Evolutionary conservation across 73 alveolate species (phyloP), one percentile per base, ranked within the genome.

Genomic region (Paramecium sonneborni): DNA sequence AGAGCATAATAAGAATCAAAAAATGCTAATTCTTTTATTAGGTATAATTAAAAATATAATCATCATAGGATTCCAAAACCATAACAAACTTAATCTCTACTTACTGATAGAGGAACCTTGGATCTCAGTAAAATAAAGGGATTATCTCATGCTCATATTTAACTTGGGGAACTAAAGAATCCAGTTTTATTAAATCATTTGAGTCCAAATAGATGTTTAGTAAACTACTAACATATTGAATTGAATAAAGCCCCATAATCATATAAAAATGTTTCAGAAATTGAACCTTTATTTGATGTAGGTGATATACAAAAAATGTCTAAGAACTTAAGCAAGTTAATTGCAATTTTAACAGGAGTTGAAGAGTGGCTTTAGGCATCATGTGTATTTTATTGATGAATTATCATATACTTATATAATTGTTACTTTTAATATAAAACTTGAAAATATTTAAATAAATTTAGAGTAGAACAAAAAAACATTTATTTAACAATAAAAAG

Each of bases 121-220:
- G 87, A 74, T 10, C 44, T 74, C 1, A 34, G 38, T 74, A 74
- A 74, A 37, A 28, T 74, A 8, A 74, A 74, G 30, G 87, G 87
- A 32, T 11, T 74, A 2, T 74, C 87, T 21, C 56, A 39, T 28
- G 87, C 87, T 1, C 56, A 74, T 74, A 39, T 37, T 3, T 15
- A 74, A 37, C 58, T 74, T 21, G 87, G 87, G 14, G 58, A 74
- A 37, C 44, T 74, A 6, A 74, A 74, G 87, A 39, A 74, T 62
- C 90, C 69, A 7, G 90, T 79, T 18, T 39, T 79, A 46, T 12
- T 79, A 24, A 79, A 79, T 43, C 90, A 79, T 79, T 24, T 43
- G 11, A 24, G 55, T n/a, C 90, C 90, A 14, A 79, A 79, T 79
- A 79, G 90, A 46, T 79, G 90, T 39, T 62, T 24, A 20, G 90